phyloP scores from a whole-genome alignment of 2,329 filamentous ascomycete species.

The Paraphoma chrysanthemicola region DNA sequence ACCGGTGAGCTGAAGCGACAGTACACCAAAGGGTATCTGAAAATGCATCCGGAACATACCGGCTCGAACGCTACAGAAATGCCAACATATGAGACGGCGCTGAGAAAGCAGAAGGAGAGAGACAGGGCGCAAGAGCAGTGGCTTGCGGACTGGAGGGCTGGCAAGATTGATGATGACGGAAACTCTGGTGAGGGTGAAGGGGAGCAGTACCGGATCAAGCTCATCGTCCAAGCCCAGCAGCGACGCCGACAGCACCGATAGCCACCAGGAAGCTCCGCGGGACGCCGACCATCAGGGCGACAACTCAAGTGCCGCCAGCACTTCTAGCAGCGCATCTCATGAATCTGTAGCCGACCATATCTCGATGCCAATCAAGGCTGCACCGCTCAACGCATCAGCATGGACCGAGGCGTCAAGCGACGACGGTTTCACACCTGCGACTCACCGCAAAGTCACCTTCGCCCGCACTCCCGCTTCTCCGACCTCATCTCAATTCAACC shows the following conservation, averaged over 20 bases:
- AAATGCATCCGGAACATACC: constrained; percentile 12
- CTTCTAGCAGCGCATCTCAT: no score
- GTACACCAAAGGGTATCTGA: constrained; percentile 21
- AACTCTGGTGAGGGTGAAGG: constrained; percentile 2
- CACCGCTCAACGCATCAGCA: no score
- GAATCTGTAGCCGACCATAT: no score
- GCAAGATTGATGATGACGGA: constrained; percentile 27
- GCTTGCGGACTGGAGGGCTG: constrained; percentile 18
- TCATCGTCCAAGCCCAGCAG: background rate
- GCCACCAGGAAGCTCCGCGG: background rate
- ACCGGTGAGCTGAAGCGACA: constrained; percentile 10
- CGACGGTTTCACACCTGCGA: no score
- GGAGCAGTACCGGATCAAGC: background rate
- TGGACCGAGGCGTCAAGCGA: no score
- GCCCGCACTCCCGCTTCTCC: background rate
- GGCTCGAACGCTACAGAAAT: constrained; percentile 10
- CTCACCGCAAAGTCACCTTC: background rate
- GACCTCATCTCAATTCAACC: background rate
- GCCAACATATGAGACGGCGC: constrained; percentile 17
- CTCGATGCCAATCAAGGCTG: no score
- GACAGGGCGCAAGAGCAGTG: constrained; percentile 19
- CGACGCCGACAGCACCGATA: background rate
- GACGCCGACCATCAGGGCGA: no score
- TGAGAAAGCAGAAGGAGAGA: constrained; percentile 14
- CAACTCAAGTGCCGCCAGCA: no score